These are phyloP conservation scores for Curvularia sp. DNA, from an alignment of 2,329 filamentous ascomycete genomes.

Conservation along the genomic window DNA sequence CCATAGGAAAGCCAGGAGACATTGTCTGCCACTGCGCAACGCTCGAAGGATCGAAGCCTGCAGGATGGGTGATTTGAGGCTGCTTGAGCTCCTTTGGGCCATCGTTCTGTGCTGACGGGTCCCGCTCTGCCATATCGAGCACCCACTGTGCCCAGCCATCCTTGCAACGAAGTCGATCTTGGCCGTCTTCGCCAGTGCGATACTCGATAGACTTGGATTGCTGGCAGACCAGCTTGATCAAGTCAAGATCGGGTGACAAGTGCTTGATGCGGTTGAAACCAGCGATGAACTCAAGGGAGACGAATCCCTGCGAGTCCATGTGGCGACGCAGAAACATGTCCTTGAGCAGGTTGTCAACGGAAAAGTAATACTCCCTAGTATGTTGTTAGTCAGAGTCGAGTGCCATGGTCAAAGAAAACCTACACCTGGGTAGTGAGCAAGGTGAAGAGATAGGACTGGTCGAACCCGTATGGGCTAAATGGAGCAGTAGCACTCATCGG, in stretches of 20 bases:
- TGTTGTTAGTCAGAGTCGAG: constrained; percentile 39
- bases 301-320: constrained; percentile 96
- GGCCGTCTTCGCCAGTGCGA: constrained; percentile 74
- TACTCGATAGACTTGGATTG: constrained; percentile 78
- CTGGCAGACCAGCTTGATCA: constrained; percentile 77
- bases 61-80: constrained; percentile 51
- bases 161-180: constrained; percentile 77
- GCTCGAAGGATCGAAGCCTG: constrained; percentile 44
- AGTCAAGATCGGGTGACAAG: constrained; percentile 73
- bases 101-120: constrained; percentile 74
- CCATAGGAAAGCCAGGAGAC: constrained; percentile 31
- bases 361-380: constrained; percentile 92
- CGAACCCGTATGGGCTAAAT: constrained; percentile 63
- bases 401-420: constrained; percentile 27
- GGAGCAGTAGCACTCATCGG: constrained; percentile 64
- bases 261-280: constrained; percentile 85
- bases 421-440: constrained; percentile 69
- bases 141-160: constrained; percentile 84
- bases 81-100: constrained; percentile 63
- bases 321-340: constrained; percentile 86
- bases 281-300: constrained; percentile 78
- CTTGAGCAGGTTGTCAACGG: constrained; percentile 92
- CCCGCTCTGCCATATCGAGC: constrained; percentile 72
- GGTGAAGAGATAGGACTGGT: constrained; percentile 63
- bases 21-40: constrained; percentile 41